Base-by-base conservation (phyloP, 768 basidiomycete species). In the Mrakia blollopis region DNA sequence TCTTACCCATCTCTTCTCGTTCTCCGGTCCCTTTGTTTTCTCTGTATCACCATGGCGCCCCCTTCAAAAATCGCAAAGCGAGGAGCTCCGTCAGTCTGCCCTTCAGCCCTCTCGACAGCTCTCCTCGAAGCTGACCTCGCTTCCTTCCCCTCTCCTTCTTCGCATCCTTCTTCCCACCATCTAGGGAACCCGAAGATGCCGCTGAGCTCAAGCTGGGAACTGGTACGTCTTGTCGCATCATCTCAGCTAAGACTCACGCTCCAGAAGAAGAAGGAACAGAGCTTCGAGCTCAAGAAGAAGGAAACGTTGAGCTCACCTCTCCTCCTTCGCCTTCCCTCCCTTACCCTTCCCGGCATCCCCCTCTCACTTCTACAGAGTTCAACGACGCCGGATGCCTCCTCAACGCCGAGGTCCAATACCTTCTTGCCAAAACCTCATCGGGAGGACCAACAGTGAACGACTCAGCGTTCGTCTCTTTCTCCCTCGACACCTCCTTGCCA, bases 361-460 rank as follows among this genome's bases (percentile, higher is more conserved):
- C 39, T 60, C 72, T 25, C 35, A 23, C 32, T 35, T 10, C 0
- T 4, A 44, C 79, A 93, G 93, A 93, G 82, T 95, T 95, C 85
- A 92, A 92, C 85, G 92, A 93, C 79, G 91, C 91, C 8, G 93
- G 92, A 86, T 93, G 92, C 83, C 83, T 96, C 81, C 87, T 94
- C 80, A 93, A 95, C 78, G 93, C 92, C 0, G 94, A 96, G 82
- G 94, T 95, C 82, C 93, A 93, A 82, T 92, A 94, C 82, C 85
- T 96, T 68, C 86, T 96, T 39, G 92, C 93, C 30, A 72, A 68
- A 60, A 25, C 52, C 35, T 16, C 44, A 7, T 3, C 62, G 28
- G 65, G 52, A 25, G 67, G 74, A 52, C 62, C 61, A 52, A 57
- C 35, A 39, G 50, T n/a, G n/a, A 54, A 69, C 10, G 72, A 77